Evolutionary conservation across 768 basidiomycete species (phyloP), one percentile per base, ranked within the genome.

Genomic region (Boletus subcaerulescens): DNA sequence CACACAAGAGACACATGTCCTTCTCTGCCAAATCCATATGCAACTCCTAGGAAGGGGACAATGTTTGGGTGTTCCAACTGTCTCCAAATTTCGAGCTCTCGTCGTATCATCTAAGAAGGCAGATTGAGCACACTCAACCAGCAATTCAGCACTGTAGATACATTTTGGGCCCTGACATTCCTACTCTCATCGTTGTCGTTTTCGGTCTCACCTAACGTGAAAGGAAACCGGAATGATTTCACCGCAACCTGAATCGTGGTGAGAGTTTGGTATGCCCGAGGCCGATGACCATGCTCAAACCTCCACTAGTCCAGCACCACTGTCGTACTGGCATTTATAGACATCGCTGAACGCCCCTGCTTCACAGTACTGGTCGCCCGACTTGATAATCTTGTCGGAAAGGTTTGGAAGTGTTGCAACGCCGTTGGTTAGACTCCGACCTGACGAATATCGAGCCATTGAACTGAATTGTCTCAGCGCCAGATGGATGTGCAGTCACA

Each of bases 381-480:
- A 43, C 31, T 45, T 32, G 31, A 45, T 10, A 12, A 32, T 42
- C 15, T 40, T 42, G 18, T 40, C 39, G 32, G 40, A 41, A 32
- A 45, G 45, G 5, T 50, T 18, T 32, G 29, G 49, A n/a, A 41
- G n/a, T 18, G 18, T 11, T 31, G 45, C 26, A 20, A 45, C 31
- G 75, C 75, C 15, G 86, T 77, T n/a, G 22, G 3, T 22, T 22
- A 22, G 22, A 22, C 22, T 22, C 22, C 22, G 22, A 22, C 22
- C 22, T 22, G 22, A 22, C 22, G 22, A 22, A 22, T 3, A 22
- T 22, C 3, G 22, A 22, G 22, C 22, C 22, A 22, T 22, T 22
- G 22, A 22, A 22, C 22, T 22, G 22, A 22, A 22, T 22, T 22
- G 22, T 22, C 22, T 22, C 22, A n/a, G n/a, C n/a, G n/a, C n/a